Evolutionary conservation across 2,329 filamentous ascomycete species (phyloP).

Genomic region (Blastomyces silverae): DNA sequence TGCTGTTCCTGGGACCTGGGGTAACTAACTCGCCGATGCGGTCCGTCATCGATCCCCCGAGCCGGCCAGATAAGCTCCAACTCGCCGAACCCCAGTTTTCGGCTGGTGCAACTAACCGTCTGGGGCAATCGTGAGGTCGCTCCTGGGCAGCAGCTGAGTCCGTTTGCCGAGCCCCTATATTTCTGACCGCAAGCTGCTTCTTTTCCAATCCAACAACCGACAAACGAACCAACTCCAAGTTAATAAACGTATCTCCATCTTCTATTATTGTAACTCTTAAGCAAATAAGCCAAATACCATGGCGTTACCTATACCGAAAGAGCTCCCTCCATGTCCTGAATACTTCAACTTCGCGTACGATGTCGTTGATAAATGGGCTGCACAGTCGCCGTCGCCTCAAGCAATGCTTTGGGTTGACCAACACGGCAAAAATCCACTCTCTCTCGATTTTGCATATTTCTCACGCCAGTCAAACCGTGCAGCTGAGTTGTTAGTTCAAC

Average conservation of each 20-base stretch:
- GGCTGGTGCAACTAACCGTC: not conserved
- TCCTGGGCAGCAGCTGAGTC: not conserved
- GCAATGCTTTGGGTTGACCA: constrained; percentile 39
- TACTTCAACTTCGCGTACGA: constrained; percentile 39
- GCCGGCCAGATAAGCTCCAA: not conserved
- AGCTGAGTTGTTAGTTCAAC: constrained; percentile 30
- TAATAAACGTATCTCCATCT: not conserved
- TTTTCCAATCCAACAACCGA: not conserved
- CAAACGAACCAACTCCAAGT: not conserved
- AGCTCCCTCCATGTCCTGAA: constrained; percentile 18
- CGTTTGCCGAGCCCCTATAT: not conserved
- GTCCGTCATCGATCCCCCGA: not conserved
- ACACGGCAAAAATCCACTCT: constrained; percentile 26
- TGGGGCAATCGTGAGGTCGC: too few species aligned
- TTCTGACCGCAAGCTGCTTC: not conserved
- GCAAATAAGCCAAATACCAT: not conserved
- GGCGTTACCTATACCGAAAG: not conserved
- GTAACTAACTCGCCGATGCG: too few species aligned
- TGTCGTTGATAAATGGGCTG: constrained; percentile 39
- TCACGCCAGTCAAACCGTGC: constrained; percentile 33
- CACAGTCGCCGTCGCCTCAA: constrained; percentile 24
- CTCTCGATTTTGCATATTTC: constrained; percentile 35
- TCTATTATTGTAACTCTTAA: not conserved
- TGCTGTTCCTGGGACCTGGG: too few species aligned
- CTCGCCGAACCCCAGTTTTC: not conserved